These are phyloP conservation scores for Annulohypoxylon stygium DNA, from an alignment of 495 filamentous ascomycete species.

Conservation along the genomic window DNA sequence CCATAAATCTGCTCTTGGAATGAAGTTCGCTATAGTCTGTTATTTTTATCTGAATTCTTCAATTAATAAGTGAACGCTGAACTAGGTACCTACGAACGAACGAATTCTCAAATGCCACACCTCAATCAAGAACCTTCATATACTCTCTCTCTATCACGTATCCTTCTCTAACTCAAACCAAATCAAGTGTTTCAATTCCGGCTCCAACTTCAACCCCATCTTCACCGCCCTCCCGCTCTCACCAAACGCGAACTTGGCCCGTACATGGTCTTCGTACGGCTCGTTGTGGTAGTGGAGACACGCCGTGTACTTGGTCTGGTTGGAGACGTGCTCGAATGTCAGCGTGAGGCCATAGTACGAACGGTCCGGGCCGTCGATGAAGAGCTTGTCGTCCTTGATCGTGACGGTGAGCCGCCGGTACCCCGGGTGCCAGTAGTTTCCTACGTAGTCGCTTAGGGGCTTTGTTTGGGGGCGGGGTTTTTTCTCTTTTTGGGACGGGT, in stretches of 20 bases:
- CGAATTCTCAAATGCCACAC: not conserved
- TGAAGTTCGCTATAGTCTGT: not conserved
- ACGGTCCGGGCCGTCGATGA: slow-evolving; percentile 55
- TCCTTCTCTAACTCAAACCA: slow-evolving; percentile 46
- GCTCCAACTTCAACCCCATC: slow-evolving; percentile 47
- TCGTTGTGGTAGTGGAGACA: slow-evolving; percentile 16
- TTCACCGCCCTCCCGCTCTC: slow-evolving; percentile 40
- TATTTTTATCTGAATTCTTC: not conserved
- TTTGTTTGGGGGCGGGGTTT: slow-evolving; percentile 40
- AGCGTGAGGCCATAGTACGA: slow-evolving; percentile 43
- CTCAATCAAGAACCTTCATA: too few relatives aligned
- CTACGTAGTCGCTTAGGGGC: slow-evolving; percentile 53
- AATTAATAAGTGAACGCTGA: not conserved
- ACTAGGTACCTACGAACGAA: not conserved
- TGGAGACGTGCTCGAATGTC: slow-evolving; percentile 35
- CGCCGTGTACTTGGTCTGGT: slow-evolving; percentile 41
- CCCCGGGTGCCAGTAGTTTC: slow-evolving; percentile 56
- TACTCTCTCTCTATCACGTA: not conserved
- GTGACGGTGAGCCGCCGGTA: slow-evolving; percentile 51
- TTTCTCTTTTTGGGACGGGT: not conserved
- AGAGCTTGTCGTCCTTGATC: slow-evolving; percentile 48
- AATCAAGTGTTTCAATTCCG: slow-evolving; percentile 41
- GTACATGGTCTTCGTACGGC: slow-evolving; percentile 12
- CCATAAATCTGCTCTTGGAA: not conserved
- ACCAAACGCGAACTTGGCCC: slow-evolving; percentile 45